Base-by-base conservation (phyloP, 805 yeast species). In the Pichia cephalocereana region DNA sequence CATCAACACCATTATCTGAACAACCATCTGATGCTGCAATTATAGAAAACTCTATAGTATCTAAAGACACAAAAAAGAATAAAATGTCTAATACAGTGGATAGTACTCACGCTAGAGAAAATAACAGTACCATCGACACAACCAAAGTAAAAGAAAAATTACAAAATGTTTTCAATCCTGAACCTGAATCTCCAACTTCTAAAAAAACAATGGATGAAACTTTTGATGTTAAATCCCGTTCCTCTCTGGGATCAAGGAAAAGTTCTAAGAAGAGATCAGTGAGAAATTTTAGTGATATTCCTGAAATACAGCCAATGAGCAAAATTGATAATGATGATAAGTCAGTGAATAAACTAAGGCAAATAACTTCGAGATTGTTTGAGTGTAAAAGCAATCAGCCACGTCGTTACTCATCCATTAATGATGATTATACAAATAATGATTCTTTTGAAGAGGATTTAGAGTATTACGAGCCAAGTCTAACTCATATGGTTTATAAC, bases 371-470 rank as follows among this genome's bases (percentile, higher is more conserved):
- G 1, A 81, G 82, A 52, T 65, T 84, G 7, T 84, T 85, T 62
- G 91, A 84, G 56, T 75, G 79, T 12, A 82, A 79, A 55, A 89
- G 87, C 1, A 77, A 83, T 0, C 84, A 81, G 43, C 79, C 87
- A 7, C 71, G 90, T 57, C 68, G 89, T 34, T 83, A 84, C 57
- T 81, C 89, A 19, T 86, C 84, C 19, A 76, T 63, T 38, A 59
- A 63, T 8, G 41, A 51, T 19, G 57, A 51, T 8, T 57, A 54
- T 42, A 52, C 70, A 18, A 79, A 73, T 52, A 71, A 71, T 40
- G 83, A 77, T 48, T 77, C 71, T 46, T 71, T 71, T 50, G 82
- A 75, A 52, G 82, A 75, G 52, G 82, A 78, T 45, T 60, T 56
- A 40, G 64, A 61, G 23, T 51, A 51, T 27, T 46, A 47, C 38